Base-by-base conservation (phyloP, 257 asterid species). In the Ballota nigra region DNA sequence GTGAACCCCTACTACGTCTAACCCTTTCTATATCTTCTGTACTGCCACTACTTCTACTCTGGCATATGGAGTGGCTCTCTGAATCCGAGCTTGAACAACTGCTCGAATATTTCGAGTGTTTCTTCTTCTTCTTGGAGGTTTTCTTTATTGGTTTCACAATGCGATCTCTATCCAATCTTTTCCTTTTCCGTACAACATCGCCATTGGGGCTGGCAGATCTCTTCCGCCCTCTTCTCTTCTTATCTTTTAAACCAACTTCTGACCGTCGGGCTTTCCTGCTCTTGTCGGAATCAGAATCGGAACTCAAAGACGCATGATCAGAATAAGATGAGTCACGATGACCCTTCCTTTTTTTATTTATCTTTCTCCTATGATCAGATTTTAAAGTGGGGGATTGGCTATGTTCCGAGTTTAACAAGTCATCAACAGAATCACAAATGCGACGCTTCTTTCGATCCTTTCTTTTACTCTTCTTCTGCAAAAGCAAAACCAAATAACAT, bases 81-180 rank as follows among this genome's bases (percentile, higher is more conserved):
- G 93, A 82, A 75, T 85, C 92, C 31, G 90, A 79, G 77, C 83
- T 80, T 16, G 85, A 80, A 55, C 86, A 82, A 83, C 87, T 78
- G 71, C 79, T 84, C 70, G 28, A 15, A 51, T 68, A 61, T 64
- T 87, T 89, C 67, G 63, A 86, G 6, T 80, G 51, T 69, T 86
- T 94, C 83, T 73, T 78, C 74, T 86, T 94, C 83, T 73, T 78
- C 74, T 82, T 86, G 24, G 66, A 86, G n/a, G 83, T 63, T 70
- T 84, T 88, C 81, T 81, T 89, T 70, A 71, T 81, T 13, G 82
- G 58, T 65, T 83, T 84, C 66, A 68, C 58, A 66, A 67, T 75
- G 66, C 8, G 40, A 70, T 77, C 86, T 80, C 83, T 81, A 69
- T 56, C 79, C 15, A 79, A 82, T 71, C 81, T 80, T 77, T 89